A percentile compares a stretch with the other conserved stretches of the same genome.
These are phyloP conservation scores for Podila clonocystis DNA, from an alignment of 192 early-diverging fungal species.

Conservation along the genomic window DNA sequence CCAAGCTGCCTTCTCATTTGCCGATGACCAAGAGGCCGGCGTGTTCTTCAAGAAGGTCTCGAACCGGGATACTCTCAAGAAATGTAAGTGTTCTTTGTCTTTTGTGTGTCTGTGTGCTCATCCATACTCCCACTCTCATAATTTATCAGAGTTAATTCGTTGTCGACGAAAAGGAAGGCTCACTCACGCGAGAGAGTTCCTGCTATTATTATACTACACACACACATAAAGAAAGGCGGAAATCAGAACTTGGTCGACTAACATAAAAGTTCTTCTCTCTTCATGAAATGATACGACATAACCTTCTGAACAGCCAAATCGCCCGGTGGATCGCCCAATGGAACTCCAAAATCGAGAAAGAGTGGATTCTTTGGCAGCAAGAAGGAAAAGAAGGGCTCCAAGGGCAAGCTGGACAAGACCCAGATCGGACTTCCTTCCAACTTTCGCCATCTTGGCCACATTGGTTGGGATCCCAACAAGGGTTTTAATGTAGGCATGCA, in stretches of 20 bases:
- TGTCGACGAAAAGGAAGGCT: too few species aligned
- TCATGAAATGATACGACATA: too few species aligned
- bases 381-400: slow-evolving; percentile 53
- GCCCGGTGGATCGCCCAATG: slow-evolving; percentile 26
- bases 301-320: slow-evolving; percentile 37
- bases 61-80: slow-evolving; percentile 56
- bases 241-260: too few species aligned
- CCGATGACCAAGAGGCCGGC: slow-evolving; percentile 71
- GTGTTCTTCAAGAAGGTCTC: slow-evolving; percentile 73
- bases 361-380: slow-evolving; percentile 52
- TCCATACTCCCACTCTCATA: slow-evolving; percentile 13
- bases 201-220: too few species aligned
- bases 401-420: slow-evolving; percentile 68
- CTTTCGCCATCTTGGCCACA: slow-evolving; percentile 67
- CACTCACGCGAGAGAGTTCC: too few species aligned
- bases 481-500: slow-evolving; percentile 61
- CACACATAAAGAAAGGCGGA: too few species aligned
- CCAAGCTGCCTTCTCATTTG: slow-evolving; percentile 77
- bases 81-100: slow-evolving; percentile 27
- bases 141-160: too few species aligned
- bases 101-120: slow-evolving; percentile 24
- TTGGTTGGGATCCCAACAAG: slow-evolving; percentile 67
- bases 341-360: slow-evolving; percentile 55
- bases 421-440: slow-evolving; percentile 64
- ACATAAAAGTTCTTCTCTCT: neutral